phyloP scores from a whole-genome alignment of 2,329 filamentous ascomycete genomes.

The Hypoxylon sp. region DNA sequence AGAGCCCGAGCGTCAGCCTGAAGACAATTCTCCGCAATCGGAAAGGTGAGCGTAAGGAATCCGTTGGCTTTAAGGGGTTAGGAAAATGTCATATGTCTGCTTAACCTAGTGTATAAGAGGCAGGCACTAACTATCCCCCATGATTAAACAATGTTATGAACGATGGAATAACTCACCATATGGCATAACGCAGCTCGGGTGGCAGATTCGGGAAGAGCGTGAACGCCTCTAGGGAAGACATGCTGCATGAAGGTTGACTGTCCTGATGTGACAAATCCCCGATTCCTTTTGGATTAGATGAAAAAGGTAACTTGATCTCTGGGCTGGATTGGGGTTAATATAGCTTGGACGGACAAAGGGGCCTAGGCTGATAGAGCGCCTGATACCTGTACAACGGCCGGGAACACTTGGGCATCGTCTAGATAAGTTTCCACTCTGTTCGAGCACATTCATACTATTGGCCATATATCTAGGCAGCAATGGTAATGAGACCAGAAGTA shows the following conservation, averaged over 20 bases:
- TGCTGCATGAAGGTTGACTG: not conserved
- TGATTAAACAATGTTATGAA: not conserved
- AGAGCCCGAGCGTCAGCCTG: not conserved
- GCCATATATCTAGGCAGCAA: not conserved
- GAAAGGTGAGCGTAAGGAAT: not conserved
- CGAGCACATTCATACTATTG: not conserved
- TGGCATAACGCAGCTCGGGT: not conserved
- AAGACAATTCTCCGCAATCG: not conserved
- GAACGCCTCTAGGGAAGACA: not conserved
- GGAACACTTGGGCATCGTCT: not conserved
- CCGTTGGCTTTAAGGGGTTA: not conserved
- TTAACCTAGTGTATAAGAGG: not conserved
- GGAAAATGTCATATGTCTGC: not conserved
- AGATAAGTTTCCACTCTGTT: not conserved
- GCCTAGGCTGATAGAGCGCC: not conserved
- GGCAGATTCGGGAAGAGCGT: not conserved
- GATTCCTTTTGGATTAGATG: not conserved
- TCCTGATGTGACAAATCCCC: not conserved
- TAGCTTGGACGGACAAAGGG: not conserved
- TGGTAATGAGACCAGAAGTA: not conserved
- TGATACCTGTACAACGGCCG: not conserved
- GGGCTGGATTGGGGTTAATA: not conserved
- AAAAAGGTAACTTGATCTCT: not conserved
- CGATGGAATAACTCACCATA: not conserved
- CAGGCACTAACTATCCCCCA: not conserved